A percentile compares a stretch with the other conserved stretches of the same genome.
Evolutionary conservation across 2,329 filamentous ascomycete genomes (phyloP).

Genomic region (Paramyrothecium sp.): DNA sequence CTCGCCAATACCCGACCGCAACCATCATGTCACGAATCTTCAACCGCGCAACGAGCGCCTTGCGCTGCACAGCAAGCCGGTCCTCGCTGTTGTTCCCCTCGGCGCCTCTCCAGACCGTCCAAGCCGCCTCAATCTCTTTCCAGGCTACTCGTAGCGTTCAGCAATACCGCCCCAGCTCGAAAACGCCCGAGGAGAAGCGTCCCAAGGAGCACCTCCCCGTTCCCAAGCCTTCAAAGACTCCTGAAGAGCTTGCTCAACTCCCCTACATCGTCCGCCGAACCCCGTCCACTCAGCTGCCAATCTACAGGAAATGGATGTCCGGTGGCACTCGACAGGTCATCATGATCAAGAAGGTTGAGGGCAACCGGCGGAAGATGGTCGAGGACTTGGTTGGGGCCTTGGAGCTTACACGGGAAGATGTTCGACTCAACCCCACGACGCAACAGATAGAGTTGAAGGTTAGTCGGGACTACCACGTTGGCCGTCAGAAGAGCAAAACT

Average conservation of each 20-base stretch:
- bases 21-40: constrained; percentile 24
- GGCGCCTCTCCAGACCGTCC: constrained; percentile 12
- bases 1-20: background rate
- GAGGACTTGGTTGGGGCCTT: constrained; percentile 62
- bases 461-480: constrained; percentile 16
- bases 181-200: constrained; percentile 16
- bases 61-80: background rate
- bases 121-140: constrained; percentile 17
- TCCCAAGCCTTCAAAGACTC: constrained; percentile 27
- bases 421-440: constrained; percentile 59
- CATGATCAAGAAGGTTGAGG: constrained; percentile 74
- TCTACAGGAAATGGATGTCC: constrained; percentile 73
- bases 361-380: constrained; percentile 63
- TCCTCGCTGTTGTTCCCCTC: constrained; percentile 6
- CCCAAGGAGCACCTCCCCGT: constrained; percentile 21
- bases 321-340: constrained; percentile 77
- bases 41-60: constrained; percentile 9
- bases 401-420: constrained; percentile 51
- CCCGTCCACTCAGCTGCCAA: constrained; percentile 65
- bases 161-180: constrained; percentile 10
- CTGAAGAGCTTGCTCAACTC: constrained; percentile 22
- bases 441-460: constrained; percentile 76
- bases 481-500: background rate
- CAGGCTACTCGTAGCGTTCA: constrained; percentile 14
- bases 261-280: constrained; percentile 75